Evolutionary conservation across 2,329 filamentous ascomycete species (phyloP).

Genomic region (Curvularia verruculosa): DNA sequence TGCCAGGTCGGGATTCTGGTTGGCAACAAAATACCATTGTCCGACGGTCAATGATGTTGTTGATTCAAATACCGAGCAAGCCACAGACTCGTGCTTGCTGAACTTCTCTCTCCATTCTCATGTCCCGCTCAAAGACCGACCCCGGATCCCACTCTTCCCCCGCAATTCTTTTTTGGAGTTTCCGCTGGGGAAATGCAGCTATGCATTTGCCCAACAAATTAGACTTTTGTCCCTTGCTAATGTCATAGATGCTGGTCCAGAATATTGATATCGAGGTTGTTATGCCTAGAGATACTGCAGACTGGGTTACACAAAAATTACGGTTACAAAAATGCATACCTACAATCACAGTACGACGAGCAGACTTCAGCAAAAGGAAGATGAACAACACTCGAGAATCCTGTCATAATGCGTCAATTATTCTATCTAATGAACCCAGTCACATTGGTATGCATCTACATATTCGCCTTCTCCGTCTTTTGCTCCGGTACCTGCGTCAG

Average conservation of each 20-base stretch:
- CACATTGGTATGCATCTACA: slow-evolving; percentile 17
- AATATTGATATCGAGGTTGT: not conserved
- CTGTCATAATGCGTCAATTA: slow-evolving; percentile 9
- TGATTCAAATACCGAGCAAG: not conserved
- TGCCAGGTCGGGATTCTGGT: not conserved
- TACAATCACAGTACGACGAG: not conserved
- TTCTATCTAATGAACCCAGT: slow-evolving; percentile 8
- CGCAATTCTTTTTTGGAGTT: not conserved
- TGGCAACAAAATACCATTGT: slow-evolving; percentile 10
- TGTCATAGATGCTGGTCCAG: not conserved
- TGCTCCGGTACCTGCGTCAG: slow-evolving; percentile 68
- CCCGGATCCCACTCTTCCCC: slow-evolving; percentile 19
- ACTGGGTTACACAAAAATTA: not conserved
- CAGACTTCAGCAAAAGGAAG: not conserved
- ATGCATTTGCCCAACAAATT: not conserved
- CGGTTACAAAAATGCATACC: not conserved
- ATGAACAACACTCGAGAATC: not conserved
- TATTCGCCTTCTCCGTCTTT: slow-evolving; percentile 49
- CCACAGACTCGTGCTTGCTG: not conserved
- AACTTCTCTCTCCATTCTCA: not conserved
- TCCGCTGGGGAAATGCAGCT: not conserved
- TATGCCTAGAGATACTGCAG: not conserved
- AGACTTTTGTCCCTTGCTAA: not conserved
- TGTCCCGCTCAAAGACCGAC: slow-evolving; percentile 27
- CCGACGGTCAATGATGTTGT: not conserved